Evolutionary conservation across 148 eudicot species (phyloP).

Genomic region (Chenopodium berlandieri): DNA sequence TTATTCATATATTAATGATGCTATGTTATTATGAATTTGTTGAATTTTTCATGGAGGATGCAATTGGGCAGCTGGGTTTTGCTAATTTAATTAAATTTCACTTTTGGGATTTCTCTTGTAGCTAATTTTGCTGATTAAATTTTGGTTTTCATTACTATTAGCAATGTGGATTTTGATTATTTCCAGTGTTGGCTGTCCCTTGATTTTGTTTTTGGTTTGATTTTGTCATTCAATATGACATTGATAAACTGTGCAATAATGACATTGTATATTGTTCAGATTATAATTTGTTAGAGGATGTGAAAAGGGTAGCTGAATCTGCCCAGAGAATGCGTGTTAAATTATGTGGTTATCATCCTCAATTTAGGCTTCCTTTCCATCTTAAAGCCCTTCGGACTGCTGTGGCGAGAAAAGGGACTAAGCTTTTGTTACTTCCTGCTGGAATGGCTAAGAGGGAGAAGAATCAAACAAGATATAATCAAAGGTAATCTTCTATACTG

Average conservation of each 20-base stretch:
- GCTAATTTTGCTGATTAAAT: not conserved
- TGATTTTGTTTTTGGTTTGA: not conserved
- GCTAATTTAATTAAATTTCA: not conserved
- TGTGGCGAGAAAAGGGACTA: slow-evolving; percentile 53
- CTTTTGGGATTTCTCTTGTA: not conserved
- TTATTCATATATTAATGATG: not conserved
- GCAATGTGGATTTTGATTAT: not conserved
- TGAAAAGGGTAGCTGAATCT: slow-evolving; percentile 88
- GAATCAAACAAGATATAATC: slow-evolving; percentile 53
- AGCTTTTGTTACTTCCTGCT: slow-evolving; percentile 48
- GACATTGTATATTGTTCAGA: slow-evolving; percentile 37
- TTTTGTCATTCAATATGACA: not conserved
- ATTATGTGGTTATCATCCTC: slow-evolving; percentile 42
- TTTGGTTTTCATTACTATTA: not conserved
- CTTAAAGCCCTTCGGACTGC: slow-evolving; percentile 55
- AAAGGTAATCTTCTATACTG: slow-evolving; percentile 34
- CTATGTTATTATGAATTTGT: not conserved
- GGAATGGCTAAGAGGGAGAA: slow-evolving; percentile 81
- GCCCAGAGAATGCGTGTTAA: slow-evolving; percentile 63
- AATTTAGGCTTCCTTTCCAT: slow-evolving; percentile 52
- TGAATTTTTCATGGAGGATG: not conserved
- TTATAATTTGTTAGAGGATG: slow-evolving; percentile 85
- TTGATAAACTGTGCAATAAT: not conserved
- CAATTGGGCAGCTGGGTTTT: not conserved
- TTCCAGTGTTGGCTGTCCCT: not conserved